Base-by-base conservation (phyloP, 2,329 filamentous ascomycete genomes). In the Colletotrichum trifolii region DNA sequence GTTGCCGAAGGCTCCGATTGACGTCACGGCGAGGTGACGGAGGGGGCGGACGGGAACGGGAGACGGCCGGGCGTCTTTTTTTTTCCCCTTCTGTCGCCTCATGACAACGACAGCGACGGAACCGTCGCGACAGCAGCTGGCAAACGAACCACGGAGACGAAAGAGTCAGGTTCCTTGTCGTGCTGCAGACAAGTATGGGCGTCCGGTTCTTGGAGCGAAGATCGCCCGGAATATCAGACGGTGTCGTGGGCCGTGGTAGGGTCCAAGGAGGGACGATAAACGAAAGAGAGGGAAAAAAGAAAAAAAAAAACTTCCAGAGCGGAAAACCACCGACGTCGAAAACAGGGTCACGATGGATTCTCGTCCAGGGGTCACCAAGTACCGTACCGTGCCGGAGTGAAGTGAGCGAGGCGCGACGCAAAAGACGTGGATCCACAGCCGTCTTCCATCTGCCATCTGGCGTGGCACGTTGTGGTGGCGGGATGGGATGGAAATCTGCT, bases 1-100 rank as follows among this genome's bases (percentile, higher is more conserved):
- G 62, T 53, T 57, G 52, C 62, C 63, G 63, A 66, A 63, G 52
- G 45, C 58, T 66, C 63, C 63, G 63, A 66, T 63, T 66, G 63
- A 66, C 63, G 63, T 66, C 63, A 66, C 47, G 58, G 39, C 34
- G 25, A 46, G 35, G 15, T 47, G 46, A 36, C 54, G 38, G n/a
- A 17, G 15, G 38, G 12, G 12, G 53, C 53, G 60, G 54, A 60
- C 47, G 54, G 25, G 25, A 55, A 60, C 60, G 54, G 60, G 60
- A 64, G 55, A 35, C 25, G 43, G 54, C 54, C 17, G 54, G 25
- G 25, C 25, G 25, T 25, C 25, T 25, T 5, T 25, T 25, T 3
- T 25, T 25, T 25, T 1, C 4, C 25, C 25, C 25, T 25, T 25
- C 25, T 25, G 25, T 25, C 25, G 25, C 25, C 25, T 25, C 25